Evolutionary conservation across 106 monocot species (phyloP).

Genomic region (Cymbidium sinense): DNA sequence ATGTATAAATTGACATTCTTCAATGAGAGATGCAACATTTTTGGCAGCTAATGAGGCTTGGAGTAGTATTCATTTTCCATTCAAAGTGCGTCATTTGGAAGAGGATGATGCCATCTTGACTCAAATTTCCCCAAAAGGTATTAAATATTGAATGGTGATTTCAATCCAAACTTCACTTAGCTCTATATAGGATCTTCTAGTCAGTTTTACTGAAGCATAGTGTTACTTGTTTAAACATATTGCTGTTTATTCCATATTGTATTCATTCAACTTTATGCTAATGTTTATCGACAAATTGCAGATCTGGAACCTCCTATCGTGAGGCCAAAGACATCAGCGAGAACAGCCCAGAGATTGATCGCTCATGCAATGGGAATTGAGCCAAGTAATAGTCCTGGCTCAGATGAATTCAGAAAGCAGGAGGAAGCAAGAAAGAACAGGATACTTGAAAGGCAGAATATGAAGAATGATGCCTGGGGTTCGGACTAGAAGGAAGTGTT

Average conservation of each 20-base stretch:
- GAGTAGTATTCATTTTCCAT: conserved; percentile 23
- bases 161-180: neutral
- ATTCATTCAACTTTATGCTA: too few species aligned
- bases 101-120: conserved; percentile 44
- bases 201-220: neutral
- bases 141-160: neutral
- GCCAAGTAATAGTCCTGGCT: conserved; percentile 24
- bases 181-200: neutral
- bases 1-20: too few species aligned
- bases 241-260: too few species aligned
- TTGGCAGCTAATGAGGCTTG: conserved; percentile 61
- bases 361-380: conserved; percentile 78
- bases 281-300: conserved; percentile 13
- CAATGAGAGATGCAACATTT: neutral
- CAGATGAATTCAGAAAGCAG: conserved; percentile 59
- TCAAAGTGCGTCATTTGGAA: conserved; percentile 53
- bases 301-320: conserved; percentile 79
- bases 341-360: conserved; percentile 78
- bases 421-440: conserved; percentile 72
- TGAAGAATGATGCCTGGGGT: conserved; percentile 91
- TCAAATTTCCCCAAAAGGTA: conserved; percentile 55
- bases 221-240: too few species aligned
- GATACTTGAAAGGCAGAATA: conserved; percentile 39
- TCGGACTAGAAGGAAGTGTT: conserved; percentile 18
- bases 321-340: conserved; percentile 82